phyloP scores from a whole-genome alignment of 306 rosid species.

The Coriaria nepalensis region DNA sequence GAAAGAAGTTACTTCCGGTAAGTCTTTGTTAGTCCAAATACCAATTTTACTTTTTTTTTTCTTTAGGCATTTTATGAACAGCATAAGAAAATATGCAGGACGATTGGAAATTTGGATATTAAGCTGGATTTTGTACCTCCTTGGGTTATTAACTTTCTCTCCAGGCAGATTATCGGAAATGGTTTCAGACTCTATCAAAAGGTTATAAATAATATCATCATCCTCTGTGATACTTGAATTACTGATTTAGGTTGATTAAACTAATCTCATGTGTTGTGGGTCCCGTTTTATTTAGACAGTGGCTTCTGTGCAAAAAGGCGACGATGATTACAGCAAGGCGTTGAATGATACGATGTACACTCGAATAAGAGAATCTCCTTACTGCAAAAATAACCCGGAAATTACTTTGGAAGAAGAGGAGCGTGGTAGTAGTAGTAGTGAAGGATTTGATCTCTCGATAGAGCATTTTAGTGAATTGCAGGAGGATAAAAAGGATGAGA shows the following conservation, averaged over 20 bases:
- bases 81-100: conserved; percentile 36
- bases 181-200: conserved; percentile 86
- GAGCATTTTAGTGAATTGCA: conserved; percentile 17
- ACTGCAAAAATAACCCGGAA: conserved; percentile 15
- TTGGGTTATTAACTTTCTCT: conserved; percentile 70
- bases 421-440: conserved; percentile 14
- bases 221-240: conserved; percentile 2
- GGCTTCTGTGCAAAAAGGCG: conserved; percentile 37
- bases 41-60: too few species aligned
- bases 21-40: conserved; percentile 15
- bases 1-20: conserved; percentile 92
- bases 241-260: too few species aligned
- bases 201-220: conserved; percentile 46
- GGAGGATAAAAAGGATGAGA: conserved; percentile 15
- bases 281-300: too few species aligned
- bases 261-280: too few species aligned
- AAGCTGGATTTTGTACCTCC: conserved; percentile 87
- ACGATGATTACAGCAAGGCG: conserved; percentile 46
- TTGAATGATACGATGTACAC: conserved; percentile 49
- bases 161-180: conserved; percentile 84
- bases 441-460: conserved; percentile 14
- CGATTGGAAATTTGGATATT: conserved; percentile 77
- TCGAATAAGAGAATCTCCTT: conserved; percentile 42
- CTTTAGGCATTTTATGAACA: too few species aligned
- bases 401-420: conserved; percentile 19